Percentiles rank a stretch among this genome's conserved stretches.
Evolutionary conservation across 2,329 filamentous ascomycete genomes (phyloP).

Genomic region (Ceratocystis albifundus): DNA sequence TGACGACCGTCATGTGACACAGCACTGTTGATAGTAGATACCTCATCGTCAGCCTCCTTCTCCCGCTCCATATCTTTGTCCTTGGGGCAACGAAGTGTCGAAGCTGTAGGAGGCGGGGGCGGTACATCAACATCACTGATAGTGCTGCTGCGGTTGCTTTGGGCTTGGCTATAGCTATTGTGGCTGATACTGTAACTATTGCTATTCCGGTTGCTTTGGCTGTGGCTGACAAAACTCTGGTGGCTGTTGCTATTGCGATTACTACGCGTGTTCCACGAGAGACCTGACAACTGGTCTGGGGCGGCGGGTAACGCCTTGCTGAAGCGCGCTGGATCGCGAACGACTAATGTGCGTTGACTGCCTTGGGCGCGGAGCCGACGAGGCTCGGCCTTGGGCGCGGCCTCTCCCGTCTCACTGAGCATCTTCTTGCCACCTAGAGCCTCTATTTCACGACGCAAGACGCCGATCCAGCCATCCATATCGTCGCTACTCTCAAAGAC

Average conservation of each 20-base stretch:
- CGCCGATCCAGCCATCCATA: constrained; percentile 64
- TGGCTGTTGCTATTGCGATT: not conserved
- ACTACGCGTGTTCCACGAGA: constrained; percentile 10
- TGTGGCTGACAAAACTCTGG: not conserved
- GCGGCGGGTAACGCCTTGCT: constrained; percentile 4
- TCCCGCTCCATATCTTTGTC: constrained; percentile 17
- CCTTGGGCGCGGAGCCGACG: constrained; percentile 31
- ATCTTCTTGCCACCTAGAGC: constrained; percentile 54
- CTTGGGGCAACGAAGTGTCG: not conserved
- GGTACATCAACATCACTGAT: constrained; percentile 19
- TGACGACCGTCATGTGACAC: constrained; percentile 48
- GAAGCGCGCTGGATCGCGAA: constrained; percentile 39
- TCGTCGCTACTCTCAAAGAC: constrained; percentile 61
- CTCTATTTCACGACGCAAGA: constrained; percentile 59
- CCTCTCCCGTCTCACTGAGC: constrained; percentile 47
- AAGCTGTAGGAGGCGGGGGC: not conserved
- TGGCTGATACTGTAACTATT: constrained; percentile 26
- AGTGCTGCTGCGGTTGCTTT: constrained; percentile 28
- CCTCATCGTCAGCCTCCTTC: constrained; percentile 35
- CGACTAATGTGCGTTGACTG: constrained; percentile 39
- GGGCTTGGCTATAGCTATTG: constrained; percentile 25
- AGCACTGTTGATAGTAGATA: constrained; percentile 46
- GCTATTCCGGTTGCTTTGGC: constrained; percentile 24
- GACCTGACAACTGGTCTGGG: constrained; percentile 14
- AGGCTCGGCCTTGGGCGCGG: constrained; percentile 34